Percentiles rank a stretch among this genome's conserved stretches.
Conservation (phyloP, 2,329 filamentous ascomycete species). For the Bisporella sp. region DNA sequence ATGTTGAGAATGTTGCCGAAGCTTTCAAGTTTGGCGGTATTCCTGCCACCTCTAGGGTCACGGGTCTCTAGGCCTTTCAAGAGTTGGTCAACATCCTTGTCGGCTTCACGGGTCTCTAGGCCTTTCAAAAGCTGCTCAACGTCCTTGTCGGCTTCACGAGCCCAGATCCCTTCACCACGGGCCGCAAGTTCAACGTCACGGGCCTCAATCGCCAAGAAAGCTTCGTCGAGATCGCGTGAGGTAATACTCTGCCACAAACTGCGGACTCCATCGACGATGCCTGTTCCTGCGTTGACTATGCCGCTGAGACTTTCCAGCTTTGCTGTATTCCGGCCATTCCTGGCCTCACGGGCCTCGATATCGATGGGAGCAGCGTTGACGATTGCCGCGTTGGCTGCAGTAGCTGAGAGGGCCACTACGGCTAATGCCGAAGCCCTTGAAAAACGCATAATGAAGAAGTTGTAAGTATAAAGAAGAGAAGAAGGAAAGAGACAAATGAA, state of each 20-base stretch:
- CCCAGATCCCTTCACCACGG: no score
- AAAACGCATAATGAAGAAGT: neutral
- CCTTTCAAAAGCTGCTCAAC: no score
- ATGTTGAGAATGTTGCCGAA: neutral
- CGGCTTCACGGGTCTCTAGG: no score
- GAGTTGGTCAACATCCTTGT: no score
- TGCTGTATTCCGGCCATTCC: neutral
- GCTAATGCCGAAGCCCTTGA: neutral
- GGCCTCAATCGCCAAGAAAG: no score
- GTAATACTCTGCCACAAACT: neutral
- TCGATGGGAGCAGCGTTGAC: neutral
- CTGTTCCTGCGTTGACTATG: neutral
- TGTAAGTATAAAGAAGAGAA: neutral
- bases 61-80: neutral
- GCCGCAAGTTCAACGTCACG: no score
- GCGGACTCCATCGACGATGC: neutral
- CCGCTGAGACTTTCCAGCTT: neutral
- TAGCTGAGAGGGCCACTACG: neutral
- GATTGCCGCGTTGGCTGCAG: neutral
- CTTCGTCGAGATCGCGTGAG: neutral
- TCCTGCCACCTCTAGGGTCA: neutral
- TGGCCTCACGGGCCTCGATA: neutral
- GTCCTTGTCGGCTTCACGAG: no score
- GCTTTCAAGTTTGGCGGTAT: neutral
- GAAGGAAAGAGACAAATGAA: neutral